These are phyloP conservation scores for Aureobasidium mangrovei DNA, from an alignment of 2,329 filamentous ascomycete species.

Conservation along the genomic window DNA sequence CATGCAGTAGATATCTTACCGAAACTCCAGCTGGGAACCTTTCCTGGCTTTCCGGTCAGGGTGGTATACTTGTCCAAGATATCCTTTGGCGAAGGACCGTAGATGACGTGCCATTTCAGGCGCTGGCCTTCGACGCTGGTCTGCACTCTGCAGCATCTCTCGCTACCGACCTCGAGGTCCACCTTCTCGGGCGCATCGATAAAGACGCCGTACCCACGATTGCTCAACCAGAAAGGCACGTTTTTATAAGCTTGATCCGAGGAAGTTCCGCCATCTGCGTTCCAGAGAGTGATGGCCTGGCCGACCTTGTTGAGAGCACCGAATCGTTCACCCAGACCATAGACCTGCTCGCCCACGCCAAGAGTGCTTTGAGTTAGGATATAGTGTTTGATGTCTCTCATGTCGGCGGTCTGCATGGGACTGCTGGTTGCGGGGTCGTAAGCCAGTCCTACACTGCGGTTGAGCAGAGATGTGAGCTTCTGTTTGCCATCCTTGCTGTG, in stretches of 20 bases:
- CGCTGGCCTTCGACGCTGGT: conserved; percentile 60
- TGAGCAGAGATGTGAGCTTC: conserved; percentile 46
- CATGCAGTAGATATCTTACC: conserved; percentile 23
- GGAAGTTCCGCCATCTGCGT: conserved; percentile 54
- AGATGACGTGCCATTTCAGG: conserved; percentile 65
- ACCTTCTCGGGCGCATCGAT: conserved; percentile 62
- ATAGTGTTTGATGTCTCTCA: conserved; percentile 35
- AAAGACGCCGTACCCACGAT: conserved; percentile 67
- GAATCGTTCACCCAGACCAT: conserved; percentile 68
- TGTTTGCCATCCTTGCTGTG: conserved; percentile 43
- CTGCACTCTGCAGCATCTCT: conserved; percentile 62
- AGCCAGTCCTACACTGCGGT: conserved; percentile 49
- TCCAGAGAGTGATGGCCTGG: conserved; percentile 58
- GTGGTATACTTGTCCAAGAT: conserved; percentile 58
- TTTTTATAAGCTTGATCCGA: conserved; percentile 68
- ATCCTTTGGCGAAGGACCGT: conserved; percentile 63
- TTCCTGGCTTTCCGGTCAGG: conserved; percentile 56
- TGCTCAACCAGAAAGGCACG: conserved; percentile 60
- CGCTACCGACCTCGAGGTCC: conserved; percentile 65
- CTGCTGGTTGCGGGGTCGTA: conserved; percentile 47
- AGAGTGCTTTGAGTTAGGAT: conserved; percentile 40
- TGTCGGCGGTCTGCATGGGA: conserved; percentile 46
- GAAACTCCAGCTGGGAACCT: conserved; percentile 65
- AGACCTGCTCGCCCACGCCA: conserved; percentile 54
- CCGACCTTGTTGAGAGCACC: conserved; percentile 70